phyloP scores from a whole-genome alignment of 768 basidiomycete species.

The Trametes elegans region DNA sequence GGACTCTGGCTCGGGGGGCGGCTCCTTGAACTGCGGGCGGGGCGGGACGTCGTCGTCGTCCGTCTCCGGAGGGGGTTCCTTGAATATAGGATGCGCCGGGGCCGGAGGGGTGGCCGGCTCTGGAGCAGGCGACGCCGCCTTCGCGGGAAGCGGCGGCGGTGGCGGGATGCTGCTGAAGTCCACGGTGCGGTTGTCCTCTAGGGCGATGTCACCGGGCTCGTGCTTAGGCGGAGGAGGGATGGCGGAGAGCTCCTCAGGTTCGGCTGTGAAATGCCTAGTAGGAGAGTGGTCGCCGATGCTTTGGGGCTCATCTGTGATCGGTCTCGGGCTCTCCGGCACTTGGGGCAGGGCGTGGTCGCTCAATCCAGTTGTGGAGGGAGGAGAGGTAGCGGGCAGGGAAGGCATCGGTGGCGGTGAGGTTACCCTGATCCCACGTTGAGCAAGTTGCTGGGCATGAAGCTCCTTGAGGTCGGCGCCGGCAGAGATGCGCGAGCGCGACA shows the following conservation, averaged over 20 bases:
- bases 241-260: conserved; percentile 23
- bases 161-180: conserved; percentile 17
- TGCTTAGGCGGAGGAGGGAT: conserved; percentile 26
- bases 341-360: conserved; percentile 7
- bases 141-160: conserved; percentile 11
- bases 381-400: too few species aligned
- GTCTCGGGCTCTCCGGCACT: conserved; percentile 15
- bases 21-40: conserved; percentile 40
- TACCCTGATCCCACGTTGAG: conserved; percentile 26
- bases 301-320: conserved; percentile 22
- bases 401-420: conserved; percentile 17
- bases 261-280: conserved; percentile 2
- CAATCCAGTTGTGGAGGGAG: conserved; percentile 4
- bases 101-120: conserved; percentile 9
- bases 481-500: conserved; percentile 75
- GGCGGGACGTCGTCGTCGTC: conserved; percentile 47
- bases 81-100: conserved; percentile 48
- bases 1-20: conserved; percentile 25
- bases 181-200: conserved; percentile 11
- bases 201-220: conserved; percentile 13
- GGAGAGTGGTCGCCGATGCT: background rate
- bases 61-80: conserved; percentile 60
- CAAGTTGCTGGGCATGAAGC: conserved; percentile 61
- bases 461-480: conserved; percentile 68
- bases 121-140: conserved; percentile 11